Evolutionary conservation across 805 yeast species (phyloP), one percentile per base, ranked within the genome.

Genomic region (Yarrowia divulgata): DNA sequence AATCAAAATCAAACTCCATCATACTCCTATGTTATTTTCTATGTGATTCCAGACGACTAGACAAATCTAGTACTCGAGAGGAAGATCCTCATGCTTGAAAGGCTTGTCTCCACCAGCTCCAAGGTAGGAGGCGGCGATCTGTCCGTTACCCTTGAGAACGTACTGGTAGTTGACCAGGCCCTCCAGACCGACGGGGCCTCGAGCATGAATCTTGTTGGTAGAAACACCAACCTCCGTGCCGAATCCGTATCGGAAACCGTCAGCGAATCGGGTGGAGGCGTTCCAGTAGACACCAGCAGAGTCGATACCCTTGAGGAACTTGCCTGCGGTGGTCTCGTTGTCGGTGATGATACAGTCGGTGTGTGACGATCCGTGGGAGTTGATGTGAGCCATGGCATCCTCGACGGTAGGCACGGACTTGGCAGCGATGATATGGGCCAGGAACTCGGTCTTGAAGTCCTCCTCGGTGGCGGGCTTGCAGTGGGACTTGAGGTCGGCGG

Each of bases 171-270:
- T 91, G 77, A 94, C 97, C 73, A 95, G 83, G 1, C 99, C 99
- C 77, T 95, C 99, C 40, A 95, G 83, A 1, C 99, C 99, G 42
- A 95, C 98, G 16, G 99, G 99, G 1, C 99, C 99, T 75, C 99
- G 85, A 10, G 99, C 97, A 77, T 95, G 99, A 71, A 95, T 92
- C 79, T 95, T 95, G 77, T 94, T 93, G 55, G 99, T 95, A 62
- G 97, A 90, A 70, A 95, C 94, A 43, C 99, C 99, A 18, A 95
- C 99, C 79, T 95, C 99, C 7, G 99, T 90, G 67, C 99, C 99
- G 77, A 96, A 95, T 0, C 99, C 99, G 76, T 94, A 95, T 77
- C 99, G 86, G 84, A 91, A 95, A 3, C 99, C 99, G 79, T 95
- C 99, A 8, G 99, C 98, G 81, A 95, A 95, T 76, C 99, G 84